These are phyloP conservation scores for Yarrowia sp. DNA, from an alignment of 805 yeast genomes.

Conservation along the genomic window DNA sequence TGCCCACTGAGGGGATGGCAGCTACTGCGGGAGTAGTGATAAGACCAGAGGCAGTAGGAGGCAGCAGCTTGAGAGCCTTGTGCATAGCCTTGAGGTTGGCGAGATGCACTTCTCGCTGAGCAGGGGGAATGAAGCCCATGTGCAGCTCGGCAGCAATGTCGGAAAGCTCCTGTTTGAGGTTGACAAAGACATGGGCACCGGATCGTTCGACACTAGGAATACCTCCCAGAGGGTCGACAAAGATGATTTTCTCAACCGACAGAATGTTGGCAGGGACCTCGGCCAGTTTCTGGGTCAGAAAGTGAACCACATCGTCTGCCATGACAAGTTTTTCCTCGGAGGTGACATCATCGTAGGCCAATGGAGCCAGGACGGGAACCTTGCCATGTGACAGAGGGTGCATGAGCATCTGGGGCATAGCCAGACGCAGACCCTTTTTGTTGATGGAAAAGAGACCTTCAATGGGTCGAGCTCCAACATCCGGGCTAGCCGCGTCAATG, in stretches of 20 bases:
- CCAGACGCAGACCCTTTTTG: constrained; percentile 31
- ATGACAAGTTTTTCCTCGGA: constrained; percentile 43
- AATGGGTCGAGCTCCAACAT: constrained; percentile 37
- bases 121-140: constrained; percentile 53
- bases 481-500: constrained; percentile 30
- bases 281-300: constrained; percentile 42
- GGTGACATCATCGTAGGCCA: constrained; percentile 57
- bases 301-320: constrained; percentile 45
- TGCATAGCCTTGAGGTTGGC: constrained; percentile 67
- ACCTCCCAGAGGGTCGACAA: constrained; percentile 83
- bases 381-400: constrained; percentile 46
- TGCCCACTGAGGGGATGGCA: constrained; percentile 44
- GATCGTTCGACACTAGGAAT: constrained; percentile 83
- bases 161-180: constrained; percentile 42
- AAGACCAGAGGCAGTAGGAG: constrained; percentile 69
- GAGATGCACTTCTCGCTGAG: constrained; percentile 54
- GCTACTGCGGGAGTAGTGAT: constrained; percentile 84
- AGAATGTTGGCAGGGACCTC: constrained; percentile 33
- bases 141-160: constrained; percentile 59
- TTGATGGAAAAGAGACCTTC: constrained; percentile 42
- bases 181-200: constrained; percentile 70
- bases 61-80: constrained; percentile 49
- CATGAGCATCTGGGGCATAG: constrained; percentile 43
- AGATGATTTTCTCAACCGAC: constrained; percentile 78
- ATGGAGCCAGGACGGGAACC: constrained; percentile 58